phyloP scores from a whole-genome alignment of 257 asterid genomes.

The Cinchona pubescens region DNA sequence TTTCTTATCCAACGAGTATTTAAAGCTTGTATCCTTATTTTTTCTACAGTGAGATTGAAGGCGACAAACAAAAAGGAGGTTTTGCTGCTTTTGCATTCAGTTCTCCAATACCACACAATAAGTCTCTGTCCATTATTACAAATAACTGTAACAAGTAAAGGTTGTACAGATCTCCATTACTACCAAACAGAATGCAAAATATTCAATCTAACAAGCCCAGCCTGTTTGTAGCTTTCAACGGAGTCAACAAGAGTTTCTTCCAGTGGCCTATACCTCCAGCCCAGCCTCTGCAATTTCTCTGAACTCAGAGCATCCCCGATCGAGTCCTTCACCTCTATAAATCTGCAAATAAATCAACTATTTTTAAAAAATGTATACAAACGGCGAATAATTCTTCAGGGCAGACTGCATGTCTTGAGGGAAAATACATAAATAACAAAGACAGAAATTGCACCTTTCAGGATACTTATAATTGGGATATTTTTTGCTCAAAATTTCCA shows the following conservation, averaged over 20 bases:
- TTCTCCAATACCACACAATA: too few species aligned
- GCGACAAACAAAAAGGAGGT: too few species aligned
- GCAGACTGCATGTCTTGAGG: background rate
- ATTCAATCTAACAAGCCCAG: constrained; percentile 41
- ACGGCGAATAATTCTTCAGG: background rate
- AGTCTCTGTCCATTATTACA: too few species aligned
- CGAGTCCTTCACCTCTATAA: constrained; percentile 31
- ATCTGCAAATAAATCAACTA: constrained; percentile 36
- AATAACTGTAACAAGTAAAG: too few species aligned
- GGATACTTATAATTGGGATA: constrained; percentile 67
- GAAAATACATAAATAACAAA: background rate
- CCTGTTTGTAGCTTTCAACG: constrained; percentile 56
- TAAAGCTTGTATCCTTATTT: too few species aligned
- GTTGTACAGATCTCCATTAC: too few species aligned
- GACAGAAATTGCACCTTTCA: constrained; percentile 42
- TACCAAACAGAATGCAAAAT: too few species aligned
- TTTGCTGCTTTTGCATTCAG: too few species aligned
- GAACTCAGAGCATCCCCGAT: constrained; percentile 23
- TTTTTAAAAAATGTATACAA: background rate
- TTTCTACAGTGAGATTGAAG: too few species aligned
- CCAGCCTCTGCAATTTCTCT: constrained; percentile 58
- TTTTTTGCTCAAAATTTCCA: constrained; percentile 40
- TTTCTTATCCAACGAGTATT: too few species aligned
- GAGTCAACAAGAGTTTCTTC: constrained; percentile 60
- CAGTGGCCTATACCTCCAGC: constrained; percentile 62